Evolutionary conservation across 2,329 filamentous ascomycete species (phyloP).

Genomic region (Allantophomopsis lycopodina): DNA sequence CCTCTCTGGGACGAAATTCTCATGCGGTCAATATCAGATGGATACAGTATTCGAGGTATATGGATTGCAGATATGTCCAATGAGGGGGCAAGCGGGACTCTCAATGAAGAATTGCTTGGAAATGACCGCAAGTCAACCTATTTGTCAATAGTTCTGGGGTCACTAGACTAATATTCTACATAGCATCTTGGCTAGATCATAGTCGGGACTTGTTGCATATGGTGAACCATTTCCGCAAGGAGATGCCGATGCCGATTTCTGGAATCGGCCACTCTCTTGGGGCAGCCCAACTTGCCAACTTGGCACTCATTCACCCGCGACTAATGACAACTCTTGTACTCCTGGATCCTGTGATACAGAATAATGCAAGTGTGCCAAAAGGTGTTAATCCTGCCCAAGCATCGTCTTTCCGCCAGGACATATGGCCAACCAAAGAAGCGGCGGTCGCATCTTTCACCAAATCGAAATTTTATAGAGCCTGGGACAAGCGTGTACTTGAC

Average conservation of each 20-base stretch:
- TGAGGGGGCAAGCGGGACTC: constrained; percentile 63
- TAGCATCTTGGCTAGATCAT: constrained; percentile 78
- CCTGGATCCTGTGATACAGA: constrained; percentile 70
- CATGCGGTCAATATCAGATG: constrained; percentile 36
- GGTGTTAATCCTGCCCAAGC: constrained; percentile 33
- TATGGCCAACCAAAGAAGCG: constrained; percentile 64
- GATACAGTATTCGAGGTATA: constrained; percentile 63
- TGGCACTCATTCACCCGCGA: constrained; percentile 67
- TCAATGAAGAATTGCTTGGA: constrained; percentile 66
- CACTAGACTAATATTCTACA: neutral
- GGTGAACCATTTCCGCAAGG: constrained; percentile 66
- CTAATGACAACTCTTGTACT: constrained; percentile 64
- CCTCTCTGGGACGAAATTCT: constrained; percentile 80
- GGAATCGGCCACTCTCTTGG: constrained; percentile 88
- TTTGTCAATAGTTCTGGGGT: too few relatives aligned
- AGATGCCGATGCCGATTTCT: constrained; percentile 68
- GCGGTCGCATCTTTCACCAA: constrained; percentile 54
- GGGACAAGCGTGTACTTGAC: constrained; percentile 71
- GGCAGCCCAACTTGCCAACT: constrained; percentile 55
- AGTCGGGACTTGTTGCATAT: constrained; percentile 73
- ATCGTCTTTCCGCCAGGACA: constrained; percentile 61
- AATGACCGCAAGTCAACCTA: constrained; percentile 57
- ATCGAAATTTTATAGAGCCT: constrained; percentile 64
- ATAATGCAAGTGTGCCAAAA: constrained; percentile 24
- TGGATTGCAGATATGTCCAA: constrained; percentile 87